A percentile compares a stretch with the other conserved stretches of the same genome.
These are phyloP conservation scores for Daldinia decipiens DNA, from an alignment of 495 filamentous ascomycete genomes.

Conservation along the genomic window DNA sequence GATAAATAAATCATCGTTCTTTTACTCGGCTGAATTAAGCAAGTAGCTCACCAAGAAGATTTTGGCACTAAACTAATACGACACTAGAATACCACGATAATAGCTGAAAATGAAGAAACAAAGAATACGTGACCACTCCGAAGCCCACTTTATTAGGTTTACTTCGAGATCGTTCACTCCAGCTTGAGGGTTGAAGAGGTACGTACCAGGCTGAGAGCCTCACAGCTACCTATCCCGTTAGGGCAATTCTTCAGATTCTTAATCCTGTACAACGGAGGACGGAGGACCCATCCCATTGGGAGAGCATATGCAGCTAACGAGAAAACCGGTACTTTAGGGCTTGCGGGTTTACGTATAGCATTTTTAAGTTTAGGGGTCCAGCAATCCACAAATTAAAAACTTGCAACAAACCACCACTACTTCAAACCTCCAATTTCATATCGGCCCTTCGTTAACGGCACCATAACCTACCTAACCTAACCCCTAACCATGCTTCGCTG, in stretches of 20 bases:
- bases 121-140: neutral
- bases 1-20: too few species aligned
- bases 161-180: neutral
- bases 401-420: conserved; percentile 39
- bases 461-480: conserved; percentile 11
- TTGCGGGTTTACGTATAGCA: neutral
- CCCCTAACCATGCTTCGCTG: conserved; percentile 46
- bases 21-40: too few species aligned
- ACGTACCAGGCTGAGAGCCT: neutral
- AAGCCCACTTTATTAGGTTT: neutral
- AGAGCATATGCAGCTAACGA: conserved; percentile 2
- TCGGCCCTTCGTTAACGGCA: conserved; percentile 35
- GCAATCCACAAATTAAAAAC: conserved; percentile 23
- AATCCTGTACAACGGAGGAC: neutral
- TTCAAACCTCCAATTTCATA: conserved; percentile 23
- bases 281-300: neutral
- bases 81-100: too few species aligned
- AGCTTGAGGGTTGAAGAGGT: neutral
- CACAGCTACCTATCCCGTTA: neutral
- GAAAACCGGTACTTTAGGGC: conserved; percentile 2
- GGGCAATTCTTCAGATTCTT: neutral
- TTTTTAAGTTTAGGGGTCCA: conserved; percentile 21
- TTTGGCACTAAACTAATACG: too few species aligned
- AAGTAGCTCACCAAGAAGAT: too few species aligned
- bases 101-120: neutral